Percentiles rank a stretch among this genome's conserved stretches.
Conservation (phyloP, 1,284 basidiomycete species). For the Caloboletus inedulis region DNA sequence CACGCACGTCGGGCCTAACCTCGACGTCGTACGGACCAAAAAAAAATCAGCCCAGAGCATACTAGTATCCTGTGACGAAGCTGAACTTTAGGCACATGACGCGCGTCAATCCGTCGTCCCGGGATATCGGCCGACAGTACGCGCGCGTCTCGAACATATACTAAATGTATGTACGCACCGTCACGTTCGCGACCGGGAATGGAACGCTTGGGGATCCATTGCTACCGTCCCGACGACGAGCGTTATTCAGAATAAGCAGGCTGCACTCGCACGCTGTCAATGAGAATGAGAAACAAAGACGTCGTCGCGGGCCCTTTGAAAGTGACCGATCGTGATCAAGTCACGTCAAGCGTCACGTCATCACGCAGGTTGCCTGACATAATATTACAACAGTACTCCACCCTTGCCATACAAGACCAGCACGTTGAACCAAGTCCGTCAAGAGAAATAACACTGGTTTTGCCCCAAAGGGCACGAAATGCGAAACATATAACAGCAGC, state of each 20-base stretch:
- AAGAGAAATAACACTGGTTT: not conserved
- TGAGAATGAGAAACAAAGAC: not conserved
- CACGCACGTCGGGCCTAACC: not conserved
- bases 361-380: no score
- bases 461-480: not conserved
- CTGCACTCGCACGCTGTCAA: not conserved
- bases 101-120: not conserved
- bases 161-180: not conserved
- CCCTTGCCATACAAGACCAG: not conserved
- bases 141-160: not conserved
- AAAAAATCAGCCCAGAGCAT: no score
- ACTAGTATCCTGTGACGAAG: no score
- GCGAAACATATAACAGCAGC: conserved; percentile 5
- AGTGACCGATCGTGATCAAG: no score
- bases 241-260: not conserved
- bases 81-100: not conserved
- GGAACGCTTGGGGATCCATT: not conserved
- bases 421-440: no score
- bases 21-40: no score
- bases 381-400: no score
- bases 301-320: no score
- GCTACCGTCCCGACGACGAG: not conserved
- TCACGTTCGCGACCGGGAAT: not conserved
- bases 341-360: no score
- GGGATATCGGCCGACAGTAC: not conserved